Evolutionary conservation across 106 monocot species (phyloP).

Genomic region (Xerophyta viscosa): DNA sequence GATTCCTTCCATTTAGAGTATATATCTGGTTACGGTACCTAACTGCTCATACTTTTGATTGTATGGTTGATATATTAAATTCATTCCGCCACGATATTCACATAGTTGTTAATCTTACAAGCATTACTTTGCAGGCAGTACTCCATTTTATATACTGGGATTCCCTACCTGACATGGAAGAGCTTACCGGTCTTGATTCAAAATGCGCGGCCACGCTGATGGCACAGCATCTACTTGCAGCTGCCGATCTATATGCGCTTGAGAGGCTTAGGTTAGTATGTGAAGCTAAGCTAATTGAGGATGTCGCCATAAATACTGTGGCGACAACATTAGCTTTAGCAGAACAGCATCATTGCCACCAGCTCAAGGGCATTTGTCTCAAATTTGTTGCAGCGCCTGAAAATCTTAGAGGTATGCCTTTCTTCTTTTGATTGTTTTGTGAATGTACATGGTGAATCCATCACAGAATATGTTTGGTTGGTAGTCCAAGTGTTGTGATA

Average conservation of each 20-base stretch:
- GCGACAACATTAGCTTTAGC: slow-evolving; percentile 84
- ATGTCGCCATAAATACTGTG: slow-evolving; percentile 83
- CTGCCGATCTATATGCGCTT: slow-evolving; percentile 76
- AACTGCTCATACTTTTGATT: too few relatives aligned
- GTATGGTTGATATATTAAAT: too few relatives aligned
- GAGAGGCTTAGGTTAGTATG: slow-evolving; percentile 70
- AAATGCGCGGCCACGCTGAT: slow-evolving; percentile 70
- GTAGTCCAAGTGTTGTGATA: too few relatives aligned
- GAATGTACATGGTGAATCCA: neutral
- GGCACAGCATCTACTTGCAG: slow-evolving; percentile 86
- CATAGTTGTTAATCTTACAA: too few relatives aligned
- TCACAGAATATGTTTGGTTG: neutral
- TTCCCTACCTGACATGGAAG: slow-evolving; percentile 68
- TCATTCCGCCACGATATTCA: too few relatives aligned
- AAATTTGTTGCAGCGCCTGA: slow-evolving; percentile 76
- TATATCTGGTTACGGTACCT: too few relatives aligned
- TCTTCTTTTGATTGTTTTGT: too few relatives aligned
- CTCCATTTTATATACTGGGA: slow-evolving; percentile 94
- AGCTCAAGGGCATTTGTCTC: slow-evolving; percentile 71
- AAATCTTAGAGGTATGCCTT: slow-evolving; percentile 70
- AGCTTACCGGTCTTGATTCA: slow-evolving; percentile 54
- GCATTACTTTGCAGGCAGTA: slow-evolving; percentile 54
- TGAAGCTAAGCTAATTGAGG: slow-evolving; percentile 61
- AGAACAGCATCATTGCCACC: slow-evolving; percentile 78
- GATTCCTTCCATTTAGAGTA: too few relatives aligned